phyloP scores from a whole-genome alignment of 805 yeast genomes.

The Dipodascus geniculatus region DNA sequence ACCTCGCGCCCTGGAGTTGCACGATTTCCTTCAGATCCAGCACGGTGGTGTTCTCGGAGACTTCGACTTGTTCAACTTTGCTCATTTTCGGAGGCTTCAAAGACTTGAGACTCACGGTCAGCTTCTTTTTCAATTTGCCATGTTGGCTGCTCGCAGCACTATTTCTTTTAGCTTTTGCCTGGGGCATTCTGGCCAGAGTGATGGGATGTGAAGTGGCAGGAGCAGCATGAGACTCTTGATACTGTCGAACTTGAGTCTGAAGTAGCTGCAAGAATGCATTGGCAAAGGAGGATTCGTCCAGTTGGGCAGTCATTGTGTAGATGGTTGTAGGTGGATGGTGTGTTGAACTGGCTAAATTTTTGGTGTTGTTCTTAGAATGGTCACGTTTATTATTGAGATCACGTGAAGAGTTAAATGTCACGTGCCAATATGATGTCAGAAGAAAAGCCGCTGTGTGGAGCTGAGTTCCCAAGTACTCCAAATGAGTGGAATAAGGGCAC shows the following conservation, averaged over 20 bases:
- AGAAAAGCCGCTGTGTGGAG: too few relatives aligned
- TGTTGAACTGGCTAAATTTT: too few relatives aligned
- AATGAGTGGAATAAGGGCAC: too few relatives aligned
- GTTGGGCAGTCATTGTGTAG: slow-evolving; percentile 2
- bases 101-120: slow-evolving; percentile 40
- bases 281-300: slow-evolving; percentile 10
- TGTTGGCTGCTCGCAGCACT: slow-evolving; percentile 1
- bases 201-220: slow-evolving; percentile 1
- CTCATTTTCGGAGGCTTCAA: slow-evolving; percentile 63
- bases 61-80: slow-evolving; percentile 16
- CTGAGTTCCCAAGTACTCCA: too few relatives aligned
- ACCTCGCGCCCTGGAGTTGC: slow-evolving; percentile 21
- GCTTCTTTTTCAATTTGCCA: slow-evolving; percentile 2
- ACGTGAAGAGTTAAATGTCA: background rate
- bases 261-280: slow-evolving; percentile 11
- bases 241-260: slow-evolving; percentile 3
- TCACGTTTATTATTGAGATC: background rate
- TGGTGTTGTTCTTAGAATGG: background rate
- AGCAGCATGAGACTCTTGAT: background rate
- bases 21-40: slow-evolving; percentile 22
- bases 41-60: slow-evolving; percentile 14
- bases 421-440: too few relatives aligned
- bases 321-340: background rate
- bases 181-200: slow-evolving; percentile 9
- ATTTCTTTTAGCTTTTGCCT: slow-evolving; percentile 7